Percentiles rank a stretch among this genome's conserved stretches.
Evolutionary conservation across 2,329 filamentous ascomycete species (phyloP).

Genomic region (Leptodontidium sp.): DNA sequence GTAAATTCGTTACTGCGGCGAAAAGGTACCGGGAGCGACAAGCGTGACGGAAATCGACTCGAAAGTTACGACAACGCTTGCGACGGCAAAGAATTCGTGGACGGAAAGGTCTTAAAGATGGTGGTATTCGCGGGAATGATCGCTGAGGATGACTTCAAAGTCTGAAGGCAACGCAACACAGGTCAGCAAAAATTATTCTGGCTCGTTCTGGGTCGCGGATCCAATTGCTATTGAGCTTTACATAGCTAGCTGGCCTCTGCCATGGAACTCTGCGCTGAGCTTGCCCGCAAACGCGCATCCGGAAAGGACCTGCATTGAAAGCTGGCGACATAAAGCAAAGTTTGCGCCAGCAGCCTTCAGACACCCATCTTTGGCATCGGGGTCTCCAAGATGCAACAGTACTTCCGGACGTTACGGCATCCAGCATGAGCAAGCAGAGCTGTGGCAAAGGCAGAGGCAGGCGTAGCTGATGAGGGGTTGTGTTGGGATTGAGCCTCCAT

Average conservation of each 20-base stretch:
- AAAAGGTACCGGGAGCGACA: slow-evolving; percentile 36
- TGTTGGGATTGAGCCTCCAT: slow-evolving; percentile 39
- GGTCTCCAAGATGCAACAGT: slow-evolving; percentile 36
- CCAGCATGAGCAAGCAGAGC: slow-evolving; percentile 24
- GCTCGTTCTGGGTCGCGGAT: neutral
- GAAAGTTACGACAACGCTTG: slow-evolving; percentile 43
- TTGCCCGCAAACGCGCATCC: slow-evolving; percentile 42
- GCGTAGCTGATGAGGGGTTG: slow-evolving; percentile 37
- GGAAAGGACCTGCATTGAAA: slow-evolving; percentile 29
- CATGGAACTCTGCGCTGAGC: slow-evolving; percentile 38
- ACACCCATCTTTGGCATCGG: slow-evolving; percentile 31
- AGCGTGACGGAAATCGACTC: slow-evolving; percentile 39
- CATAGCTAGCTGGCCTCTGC: slow-evolving; percentile 27
- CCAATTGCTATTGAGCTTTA: slow-evolving; percentile 24
- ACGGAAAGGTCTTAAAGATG: slow-evolving; percentile 41
- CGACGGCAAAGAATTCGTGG: slow-evolving; percentile 43
- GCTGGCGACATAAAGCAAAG: slow-evolving; percentile 34
- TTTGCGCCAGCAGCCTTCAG: slow-evolving; percentile 43
- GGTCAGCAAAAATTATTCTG: slow-evolving; percentile 39
- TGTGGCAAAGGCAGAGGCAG: slow-evolving; percentile 17
- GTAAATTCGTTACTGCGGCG: slow-evolving; percentile 40
- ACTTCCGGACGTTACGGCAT: slow-evolving; percentile 22
- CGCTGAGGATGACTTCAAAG: slow-evolving; percentile 43
- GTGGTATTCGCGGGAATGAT: slow-evolving; percentile 43
- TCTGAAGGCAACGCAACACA: slow-evolving; percentile 36